A percentile compares a stretch with the other conserved stretches of the same genome.
Evolutionary conservation across 805 yeast species (phyloP).

Genomic region (Metschnikowia hibisci): DNA sequence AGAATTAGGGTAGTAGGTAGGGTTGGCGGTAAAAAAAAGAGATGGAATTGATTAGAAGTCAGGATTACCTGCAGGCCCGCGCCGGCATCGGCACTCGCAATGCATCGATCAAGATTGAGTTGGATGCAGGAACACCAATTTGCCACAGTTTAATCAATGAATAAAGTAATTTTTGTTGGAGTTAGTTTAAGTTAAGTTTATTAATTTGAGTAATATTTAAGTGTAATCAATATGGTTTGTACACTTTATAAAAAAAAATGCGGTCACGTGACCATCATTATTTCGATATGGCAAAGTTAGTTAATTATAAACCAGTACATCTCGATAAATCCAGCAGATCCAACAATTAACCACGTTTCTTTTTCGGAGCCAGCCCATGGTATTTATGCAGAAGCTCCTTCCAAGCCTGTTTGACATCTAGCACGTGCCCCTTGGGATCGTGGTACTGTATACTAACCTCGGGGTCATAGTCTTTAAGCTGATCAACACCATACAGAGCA

Average conservation of each 20-base stretch:
- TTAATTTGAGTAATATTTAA: no score
- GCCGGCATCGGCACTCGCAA: neutral
- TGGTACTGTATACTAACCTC: slow-evolving; percentile 52
- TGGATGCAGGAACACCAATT: neutral
- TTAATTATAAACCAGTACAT: no score
- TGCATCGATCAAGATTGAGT: neutral
- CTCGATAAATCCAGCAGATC: no score
- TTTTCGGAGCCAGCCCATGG: slow-evolving; percentile 51
- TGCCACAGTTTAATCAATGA: no score
- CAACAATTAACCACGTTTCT: neutral
- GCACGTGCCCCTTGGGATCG: slow-evolving; percentile 58
- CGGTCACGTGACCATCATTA: no score
- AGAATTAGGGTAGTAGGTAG: neutral
- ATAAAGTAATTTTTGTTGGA: no score
- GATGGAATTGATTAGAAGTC: slow-evolving; percentile 4
- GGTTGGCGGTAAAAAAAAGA: neutral
- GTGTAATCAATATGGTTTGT: no score
- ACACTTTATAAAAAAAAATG: no score
- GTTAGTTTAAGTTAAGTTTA: no score
- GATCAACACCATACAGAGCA: slow-evolving; percentile 10
- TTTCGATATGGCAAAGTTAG: no score
- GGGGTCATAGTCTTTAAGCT: slow-evolving; percentile 39
- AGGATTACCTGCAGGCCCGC: neutral
- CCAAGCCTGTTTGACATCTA: slow-evolving; percentile 68
- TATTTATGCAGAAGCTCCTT: slow-evolving; percentile 73